A percentile compares a stretch with the other conserved stretches of the same genome.
Evolutionary conservation across 306 rosid species (phyloP).

Genomic region (Quercus cerris): DNA sequence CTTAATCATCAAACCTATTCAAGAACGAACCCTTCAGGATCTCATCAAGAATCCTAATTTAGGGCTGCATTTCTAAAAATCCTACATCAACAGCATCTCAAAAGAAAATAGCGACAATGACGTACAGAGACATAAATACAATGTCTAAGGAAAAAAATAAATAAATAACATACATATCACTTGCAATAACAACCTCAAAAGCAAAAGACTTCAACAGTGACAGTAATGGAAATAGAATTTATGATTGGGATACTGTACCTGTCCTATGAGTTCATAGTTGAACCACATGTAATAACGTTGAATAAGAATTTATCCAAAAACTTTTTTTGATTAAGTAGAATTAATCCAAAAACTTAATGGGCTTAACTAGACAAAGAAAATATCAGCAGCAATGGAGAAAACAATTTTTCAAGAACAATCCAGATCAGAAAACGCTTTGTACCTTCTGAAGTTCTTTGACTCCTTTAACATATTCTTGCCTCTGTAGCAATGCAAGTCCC

Average conservation of each 20-base stretch:
- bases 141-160: neutral
- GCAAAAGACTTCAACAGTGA: neutral
- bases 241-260: neutral
- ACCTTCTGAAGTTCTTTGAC: slow-evolving; percentile 81
- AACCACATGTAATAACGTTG: neutral
- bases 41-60: no score
- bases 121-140: neutral
- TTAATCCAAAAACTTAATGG: no score
- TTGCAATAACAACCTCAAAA: neutral
- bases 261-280: neutral
- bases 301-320: neutral
- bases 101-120: neutral
- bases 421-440: slow-evolving; percentile 14
- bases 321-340: neutral
- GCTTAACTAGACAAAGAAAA: neutral
- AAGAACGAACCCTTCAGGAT: no score
- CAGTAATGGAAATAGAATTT: neutral
- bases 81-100: no score
- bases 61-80: no score
- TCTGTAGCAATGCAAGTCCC: slow-evolving; percentile 79
- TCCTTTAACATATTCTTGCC: slow-evolving; percentile 58
- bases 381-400: neutral
- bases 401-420: slow-evolving; percentile 12
- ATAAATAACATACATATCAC: neutral
- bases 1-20: no score